phyloP scores from a whole-genome alignment of 129 eudicot species.

The Flaveria trinervia region DNA sequence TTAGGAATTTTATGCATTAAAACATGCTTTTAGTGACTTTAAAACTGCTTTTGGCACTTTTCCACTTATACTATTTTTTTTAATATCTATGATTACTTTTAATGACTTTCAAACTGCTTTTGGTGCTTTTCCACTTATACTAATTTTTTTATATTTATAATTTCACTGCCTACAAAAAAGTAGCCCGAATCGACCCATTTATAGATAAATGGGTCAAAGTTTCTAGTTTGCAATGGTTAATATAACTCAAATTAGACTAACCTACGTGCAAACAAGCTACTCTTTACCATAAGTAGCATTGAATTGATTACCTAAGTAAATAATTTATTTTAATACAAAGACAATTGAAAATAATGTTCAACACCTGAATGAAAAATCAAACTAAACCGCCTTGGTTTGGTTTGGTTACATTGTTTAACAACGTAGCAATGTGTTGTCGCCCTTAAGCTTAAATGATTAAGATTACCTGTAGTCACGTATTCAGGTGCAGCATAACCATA shows the following conservation, averaged over 20 bases:
- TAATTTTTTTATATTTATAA: no score
- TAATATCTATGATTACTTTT: no score
- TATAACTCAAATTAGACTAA: no score
- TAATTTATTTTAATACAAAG: not conserved
- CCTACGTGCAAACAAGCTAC: no score
- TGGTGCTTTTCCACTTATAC: no score
- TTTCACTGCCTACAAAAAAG: not conserved
- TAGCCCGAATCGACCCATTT: not conserved
- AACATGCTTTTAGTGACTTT: not conserved
- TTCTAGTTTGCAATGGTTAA: not conserved
- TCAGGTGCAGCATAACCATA: constrained; percentile 95
- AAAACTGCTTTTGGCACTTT: no score
- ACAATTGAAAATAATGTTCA: not conserved
- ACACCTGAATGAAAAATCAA: not conserved
- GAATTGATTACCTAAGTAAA: not conserved
- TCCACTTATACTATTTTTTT: no score
- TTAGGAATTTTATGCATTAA: not conserved
- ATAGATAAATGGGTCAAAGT: not conserved
- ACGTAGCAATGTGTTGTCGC: not conserved
- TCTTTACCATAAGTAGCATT: not conserved
- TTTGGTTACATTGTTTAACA: not conserved
- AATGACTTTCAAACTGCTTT: no score
- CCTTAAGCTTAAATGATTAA: constrained; percentile 1
- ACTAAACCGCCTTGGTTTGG: not conserved
- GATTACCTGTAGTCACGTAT: constrained; percentile 77